Evolutionary conservation across 2,329 filamentous ascomycete genomes (phyloP).

Genomic region (Xylaria arbuscula): DNA sequence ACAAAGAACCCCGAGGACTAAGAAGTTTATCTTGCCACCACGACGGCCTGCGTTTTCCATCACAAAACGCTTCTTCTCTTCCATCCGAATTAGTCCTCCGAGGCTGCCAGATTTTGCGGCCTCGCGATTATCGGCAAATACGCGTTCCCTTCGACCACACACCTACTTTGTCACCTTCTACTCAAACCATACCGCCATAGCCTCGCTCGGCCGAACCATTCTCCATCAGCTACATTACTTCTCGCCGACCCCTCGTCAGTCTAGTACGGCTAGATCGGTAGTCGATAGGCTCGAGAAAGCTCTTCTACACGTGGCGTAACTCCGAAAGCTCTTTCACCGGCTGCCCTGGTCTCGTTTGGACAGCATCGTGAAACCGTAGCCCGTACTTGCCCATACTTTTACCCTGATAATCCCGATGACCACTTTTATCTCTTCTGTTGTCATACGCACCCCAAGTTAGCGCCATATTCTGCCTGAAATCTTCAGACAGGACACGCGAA

Average conservation of each 20-base stretch:
- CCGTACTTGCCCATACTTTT: no score
- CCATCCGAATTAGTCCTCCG: not conserved
- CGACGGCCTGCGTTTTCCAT: slow-evolving; percentile 24
- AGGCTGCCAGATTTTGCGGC: not conserved
- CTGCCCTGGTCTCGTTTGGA: not conserved
- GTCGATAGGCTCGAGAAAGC: slow-evolving; percentile 7
- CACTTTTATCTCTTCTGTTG: not conserved
- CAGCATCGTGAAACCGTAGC: slow-evolving; percentile 2
- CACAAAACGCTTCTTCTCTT: not conserved
- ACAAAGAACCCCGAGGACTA: slow-evolving; percentile 26
- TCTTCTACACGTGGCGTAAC: slow-evolving; percentile 7
- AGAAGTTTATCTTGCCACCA: slow-evolving; percentile 15
- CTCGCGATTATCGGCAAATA: not conserved
- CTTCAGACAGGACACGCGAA: not conserved
- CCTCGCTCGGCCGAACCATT: not conserved
- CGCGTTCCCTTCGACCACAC: not conserved
- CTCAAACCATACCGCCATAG: slow-evolving; percentile 1
- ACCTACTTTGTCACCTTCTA: not conserved
- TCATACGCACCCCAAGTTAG: not conserved
- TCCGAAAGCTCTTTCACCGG: not conserved
- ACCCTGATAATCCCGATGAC: not conserved
- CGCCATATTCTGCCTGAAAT: not conserved
- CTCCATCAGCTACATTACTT: slow-evolving; percentile 4
- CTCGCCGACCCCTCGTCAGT: not conserved
- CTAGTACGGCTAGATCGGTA: not conserved